Percentiles rank a stretch among this genome's conserved stretches.
Conservation (phyloP, 2,329 filamentous ascomycete genomes). For the Pestalotiopsis sp. region DNA sequence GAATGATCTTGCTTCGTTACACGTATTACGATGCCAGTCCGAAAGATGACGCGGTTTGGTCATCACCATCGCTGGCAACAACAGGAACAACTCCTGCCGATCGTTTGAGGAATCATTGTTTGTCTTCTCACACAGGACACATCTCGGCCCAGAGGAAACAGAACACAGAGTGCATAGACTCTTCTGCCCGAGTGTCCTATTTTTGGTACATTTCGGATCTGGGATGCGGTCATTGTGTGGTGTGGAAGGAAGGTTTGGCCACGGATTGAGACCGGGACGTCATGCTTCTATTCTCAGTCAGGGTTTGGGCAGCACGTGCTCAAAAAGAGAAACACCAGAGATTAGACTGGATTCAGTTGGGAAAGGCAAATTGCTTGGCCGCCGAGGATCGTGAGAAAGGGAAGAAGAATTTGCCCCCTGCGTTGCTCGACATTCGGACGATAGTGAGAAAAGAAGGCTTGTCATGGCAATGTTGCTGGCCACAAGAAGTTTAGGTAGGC, state of each 20-base stretch:
- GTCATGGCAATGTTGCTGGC: not conserved
- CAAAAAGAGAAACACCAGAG: not conserved
- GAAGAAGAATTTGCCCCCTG: not conserved
- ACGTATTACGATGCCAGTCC: not conserved
- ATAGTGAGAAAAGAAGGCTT: not conserved
- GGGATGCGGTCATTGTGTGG: not conserved
- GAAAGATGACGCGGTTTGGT: not conserved
- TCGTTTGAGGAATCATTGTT: not conserved
- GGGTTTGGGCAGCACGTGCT: not conserved
- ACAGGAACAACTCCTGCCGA: not conserved
- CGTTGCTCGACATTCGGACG: not conserved
- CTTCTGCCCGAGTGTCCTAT: not conserved
- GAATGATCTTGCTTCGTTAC: not conserved
- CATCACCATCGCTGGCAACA: not conserved
- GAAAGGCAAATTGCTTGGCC: not conserved
- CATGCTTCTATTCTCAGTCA: not conserved
- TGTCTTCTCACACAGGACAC: not conserved
- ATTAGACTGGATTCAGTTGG: not conserved
- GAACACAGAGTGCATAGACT: not conserved
- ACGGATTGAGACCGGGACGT: not conserved
- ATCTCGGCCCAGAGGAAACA: not conserved
- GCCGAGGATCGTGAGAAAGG: not conserved
- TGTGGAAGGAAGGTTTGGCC: not conserved
- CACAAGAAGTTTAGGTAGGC: not conserved
- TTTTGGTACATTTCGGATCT: not conserved